Evolutionary conservation across 2,329 filamentous ascomycete species (phyloP), one percentile per base, ranked within the genome.

Genomic region (Dactylellina cionopaga): DNA sequence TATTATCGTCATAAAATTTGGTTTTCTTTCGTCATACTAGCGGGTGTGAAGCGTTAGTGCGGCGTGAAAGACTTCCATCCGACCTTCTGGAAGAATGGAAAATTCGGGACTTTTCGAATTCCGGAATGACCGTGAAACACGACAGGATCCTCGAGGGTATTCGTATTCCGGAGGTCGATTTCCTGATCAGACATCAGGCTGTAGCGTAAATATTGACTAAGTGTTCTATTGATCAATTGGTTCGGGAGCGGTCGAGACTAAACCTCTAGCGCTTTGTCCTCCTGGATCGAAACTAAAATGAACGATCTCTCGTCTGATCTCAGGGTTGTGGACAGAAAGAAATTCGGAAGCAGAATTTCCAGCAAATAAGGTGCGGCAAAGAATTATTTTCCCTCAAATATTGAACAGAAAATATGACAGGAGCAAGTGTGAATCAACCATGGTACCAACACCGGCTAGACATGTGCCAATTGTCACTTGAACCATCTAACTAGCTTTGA

Each of bases 21-120:
- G n/a, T n/a, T n/a, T n/a, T n/a, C n/a, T n/a, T n/a, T n/a, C n/a
- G n/a, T n/a, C n/a, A n/a, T n/a, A n/a, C n/a, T n/a, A n/a, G n/a
- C n/a, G n/a, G n/a, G n/a, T n/a, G n/a, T n/a, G n/a, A n/a, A n/a
- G n/a, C n/a, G n/a, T n/a, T n/a, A n/a, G n/a, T n/a, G n/a, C n/a
- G n/a, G n/a, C n/a, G n/a, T n/a, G n/a, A 33, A 46, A 9, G 17
- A n/a, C 44, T 72, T 64, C 68, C 41, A 59, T 64, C 54, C 44
- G 54, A 29, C 37, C 51, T 72, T 72, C 68, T 72, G 68, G 68
- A 72, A 72, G 55, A 65, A 63, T 58, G 39, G 56, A 71, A 69
- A 39, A 44, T 59, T 68, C 54, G 51, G 44, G 63, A 39, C 43
- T 25, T 25, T 47, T 54, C 62, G 51, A 43, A 60, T 62, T 60